Evolutionary conservation across 768 basidiomycete genomes (phyloP), one percentile per base, ranked within the genome.

Genomic region (Gloeopeniophorella convolvens): DNA sequence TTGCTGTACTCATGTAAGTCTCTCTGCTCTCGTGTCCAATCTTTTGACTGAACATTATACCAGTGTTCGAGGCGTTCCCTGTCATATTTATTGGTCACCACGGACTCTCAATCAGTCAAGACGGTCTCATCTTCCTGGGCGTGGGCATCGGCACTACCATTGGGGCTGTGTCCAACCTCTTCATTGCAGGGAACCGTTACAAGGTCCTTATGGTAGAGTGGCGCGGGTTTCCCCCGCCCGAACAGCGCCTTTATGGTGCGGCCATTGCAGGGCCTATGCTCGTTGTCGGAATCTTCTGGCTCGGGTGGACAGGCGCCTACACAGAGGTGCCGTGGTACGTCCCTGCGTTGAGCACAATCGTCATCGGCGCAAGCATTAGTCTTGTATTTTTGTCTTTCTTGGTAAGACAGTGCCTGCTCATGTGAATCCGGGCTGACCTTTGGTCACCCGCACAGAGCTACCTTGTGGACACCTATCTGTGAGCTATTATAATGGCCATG

Each of bases 361-460:
- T 71, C 26, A 59, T 81, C 33, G 79, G 78, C 3, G 54, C 65
- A 15, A 68, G 72, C 27, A 75, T 80, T 42, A 71, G 68, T 54
- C 62, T 75, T 60, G 72, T 79, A 26, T 82, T 80, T 66, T 75
- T 79, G 63, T 76, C 76, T 12, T 81, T 78, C 65, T 60, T 80
- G 61, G 76, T 78, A 57, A n/a, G n/a, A n/a, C n/a, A n/a, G n/a
- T n/a, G n/a, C n/a, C n/a, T 35, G 45, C 41, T 6, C 26, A 16
- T 15, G 16, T 12, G n/a, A n/a, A n/a, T n/a, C n/a, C n/a, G n/a
- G n/a, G n/a, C n/a, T n/a, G n/a, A n/a, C n/a, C n/a, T n/a, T n/a
- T n/a, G n/a, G n/a, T n/a, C n/a, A n/a, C n/a, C n/a, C n/a, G n/a
- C n/a, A n/a, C 58, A 78, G 78, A 73, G 70, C 50, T 82, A 80